Evolutionary conservation across 352 stramenopile species (phyloP), one percentile per base, ranked within the genome.

Genomic region (Globisporangium ultimum): DNA sequence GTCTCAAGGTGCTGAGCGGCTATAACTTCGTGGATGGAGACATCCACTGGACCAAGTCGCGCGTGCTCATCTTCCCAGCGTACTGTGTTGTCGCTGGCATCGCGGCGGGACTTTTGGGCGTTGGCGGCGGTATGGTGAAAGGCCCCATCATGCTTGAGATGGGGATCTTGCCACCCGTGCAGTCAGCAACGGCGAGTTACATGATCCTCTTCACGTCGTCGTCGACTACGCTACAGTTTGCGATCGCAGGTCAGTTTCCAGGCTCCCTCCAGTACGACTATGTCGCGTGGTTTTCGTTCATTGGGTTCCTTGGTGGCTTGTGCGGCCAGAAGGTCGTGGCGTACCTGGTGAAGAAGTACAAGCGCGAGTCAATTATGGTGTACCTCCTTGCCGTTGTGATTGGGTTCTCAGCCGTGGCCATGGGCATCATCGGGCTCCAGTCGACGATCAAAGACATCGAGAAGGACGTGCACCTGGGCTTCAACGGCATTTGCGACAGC

Each of bases 101-200:
- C 21, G 94, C 93, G 55, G 96, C 96, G 13, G 96, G 96, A 14
- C 78, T 99, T 41, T 88, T 99, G 58, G 97, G 97, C 15, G 92
- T 99, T 18, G 97, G 96, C 48, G 97, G 96, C 43, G 97, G 96
- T 45, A 98, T 99, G 74, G 93, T 99, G 22, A 98, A 98, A 61
- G 95, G 96, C 0, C 96, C 97, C 0, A 85, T 99, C 53, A 98
- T 99, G 96, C 84, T 99, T 1, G 91, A 98, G 32, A 98, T 99
- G 89, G 96, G 96, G 15, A 91, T 99, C 22, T 71, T 98, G 22
- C 85, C 85, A 1, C 66, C 73, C 7, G 81, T 95, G 48, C 88
- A 97, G 32, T 96, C 87, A 6, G 93, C 94, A 20, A 98, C 95
- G 2, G 94, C 92, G 38, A 97, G 95, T 59, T 95, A 88, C 66